A percentile compares a stretch with the other conserved stretches of the same genome.
phyloP scores from a whole-genome alignment of 805 yeast genomes.

The Kodamaea jinghongensis region DNA sequence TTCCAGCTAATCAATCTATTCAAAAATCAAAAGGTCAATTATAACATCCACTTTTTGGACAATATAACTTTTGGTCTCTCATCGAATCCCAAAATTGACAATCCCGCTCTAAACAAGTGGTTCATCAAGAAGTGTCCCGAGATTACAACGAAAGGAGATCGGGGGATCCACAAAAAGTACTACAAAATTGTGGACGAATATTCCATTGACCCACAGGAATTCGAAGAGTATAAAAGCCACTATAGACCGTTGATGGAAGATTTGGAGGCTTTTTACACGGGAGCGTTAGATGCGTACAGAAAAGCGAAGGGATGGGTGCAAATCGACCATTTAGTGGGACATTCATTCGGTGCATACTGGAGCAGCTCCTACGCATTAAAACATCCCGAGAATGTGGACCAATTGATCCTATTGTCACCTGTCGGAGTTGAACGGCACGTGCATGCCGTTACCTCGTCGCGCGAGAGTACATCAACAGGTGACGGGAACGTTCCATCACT shows the following conservation, averaged over 20 bases:
- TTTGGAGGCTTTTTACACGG: constrained; percentile 56
- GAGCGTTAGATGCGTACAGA: constrained; percentile 68
- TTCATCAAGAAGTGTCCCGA: constrained; percentile 18
- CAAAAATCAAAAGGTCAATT: constrained; percentile 30
- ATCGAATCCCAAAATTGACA: constrained; percentile 39
- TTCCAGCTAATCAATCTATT: constrained; percentile 39
- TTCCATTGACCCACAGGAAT: constrained; percentile 24
- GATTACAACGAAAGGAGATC: constrained; percentile 15
- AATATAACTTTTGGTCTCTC: constrained; percentile 51
- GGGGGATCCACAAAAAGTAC: constrained; percentile 34
- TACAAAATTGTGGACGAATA: constrained; percentile 39
- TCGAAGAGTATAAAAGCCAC: constrained; percentile 28
- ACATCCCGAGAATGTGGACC: constrained; percentile 53
- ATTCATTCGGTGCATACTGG: constrained; percentile 78
- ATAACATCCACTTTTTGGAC: constrained; percentile 50
- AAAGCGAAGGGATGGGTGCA: constrained; percentile 42
- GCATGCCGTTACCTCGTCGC: constrained; percentile 45
- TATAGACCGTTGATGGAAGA: constrained; percentile 39
- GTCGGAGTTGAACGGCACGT: constrained; percentile 75
- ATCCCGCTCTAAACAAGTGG: constrained; percentile 18
- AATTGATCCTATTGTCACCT: constrained; percentile 65
- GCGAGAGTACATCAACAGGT: constrained; percentile 3
- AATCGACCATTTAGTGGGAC: constrained; percentile 65
- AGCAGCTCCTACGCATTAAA: constrained; percentile 60
- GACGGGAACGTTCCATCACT: constrained; percentile 28